These are phyloP conservation scores for Lachnellula subtilissima DNA, from an alignment of 2,329 filamentous ascomycete species.

Conservation along the genomic window DNA sequence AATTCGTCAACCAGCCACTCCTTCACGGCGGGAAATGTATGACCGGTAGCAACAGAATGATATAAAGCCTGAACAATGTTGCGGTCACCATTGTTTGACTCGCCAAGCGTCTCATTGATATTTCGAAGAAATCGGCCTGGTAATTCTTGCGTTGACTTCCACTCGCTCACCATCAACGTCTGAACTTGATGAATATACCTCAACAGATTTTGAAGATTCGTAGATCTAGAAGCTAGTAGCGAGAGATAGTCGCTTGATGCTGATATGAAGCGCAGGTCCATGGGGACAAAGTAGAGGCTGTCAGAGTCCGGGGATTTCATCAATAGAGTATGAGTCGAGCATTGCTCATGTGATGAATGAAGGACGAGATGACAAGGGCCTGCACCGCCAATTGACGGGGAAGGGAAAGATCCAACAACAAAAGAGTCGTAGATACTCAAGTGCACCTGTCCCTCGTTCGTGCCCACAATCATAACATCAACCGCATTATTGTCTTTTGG, in stretches of 20 bases:
- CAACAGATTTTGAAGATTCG: constrained; percentile 79
- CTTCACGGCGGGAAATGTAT: constrained; percentile 67
- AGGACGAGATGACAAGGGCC: constrained; percentile 35
- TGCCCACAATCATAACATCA: constrained; percentile 73
- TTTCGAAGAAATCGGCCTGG: constrained; percentile 72
- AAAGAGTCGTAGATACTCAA: constrained; percentile 84
- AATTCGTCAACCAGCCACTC: constrained; percentile 88
- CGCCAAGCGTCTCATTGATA: constrained; percentile 69
- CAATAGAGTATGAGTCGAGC: constrained; percentile 73
- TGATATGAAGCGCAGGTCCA: constrained; percentile 79
- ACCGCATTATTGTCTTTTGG: constrained; percentile 67
- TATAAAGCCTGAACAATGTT: constrained; percentile 72
- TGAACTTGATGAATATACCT: constrained; percentile 80
- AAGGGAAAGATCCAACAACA: constrained; percentile 63
- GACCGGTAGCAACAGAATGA: constrained; percentile 78
- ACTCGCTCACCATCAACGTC: constrained; percentile 73
- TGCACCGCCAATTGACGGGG: constrained; percentile 33
- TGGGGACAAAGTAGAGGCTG: constrained; percentile 59
- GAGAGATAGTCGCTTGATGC: constrained; percentile 76
- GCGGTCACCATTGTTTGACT: constrained; percentile 51
- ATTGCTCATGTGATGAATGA: constrained; percentile 68
- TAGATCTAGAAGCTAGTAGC: constrained; percentile 79
- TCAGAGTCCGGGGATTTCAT: constrained; percentile 43
- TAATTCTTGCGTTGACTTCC: constrained; percentile 75
- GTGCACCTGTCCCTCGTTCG: constrained; percentile 65